Base-by-base conservation (phyloP, 192 early-diverging fungal genomes). In the Coemansia pectinata region DNA sequence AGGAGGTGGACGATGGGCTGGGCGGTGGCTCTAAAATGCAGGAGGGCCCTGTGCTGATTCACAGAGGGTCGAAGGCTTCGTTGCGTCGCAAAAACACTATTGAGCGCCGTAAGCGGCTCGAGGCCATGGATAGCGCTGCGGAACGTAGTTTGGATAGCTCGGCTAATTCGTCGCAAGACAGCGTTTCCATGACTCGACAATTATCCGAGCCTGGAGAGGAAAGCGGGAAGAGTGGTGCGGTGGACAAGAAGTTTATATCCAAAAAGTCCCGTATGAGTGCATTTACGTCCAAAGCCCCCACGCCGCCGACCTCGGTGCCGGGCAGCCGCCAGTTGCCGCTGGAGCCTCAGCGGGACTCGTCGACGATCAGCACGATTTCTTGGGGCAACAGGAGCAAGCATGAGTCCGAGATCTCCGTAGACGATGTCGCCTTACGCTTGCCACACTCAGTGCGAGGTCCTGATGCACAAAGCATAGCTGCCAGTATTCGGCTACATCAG, bases 31-130 rank as follows among this genome's bases (percentile, higher is more conserved):
- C 58, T 41, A 57, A 55, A 14, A 52, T 44, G 4, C 58, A 41
- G 27, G 19, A 59, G 9, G 69, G 81, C 0, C 81, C 81, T 1
- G 70, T 83, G 50, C 61, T 83, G 14, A 83, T 83, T 12, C 76
- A 70, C 60, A 83, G 72, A 70, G 73, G 76, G 6, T 83, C 81
- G 31, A 83, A 78, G 65, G 81, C 81, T 3, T 83, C 81, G 40
- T 21, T 78, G 34, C 76, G 81, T 5, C 76, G 81, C 63, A 83
- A 83, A 34, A 67, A 67, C 44, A 83, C 76, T 3, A 15, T 83
- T 0, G 81, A 83, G 70, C 76, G 76, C 2, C 79, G 67, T 12
- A 72, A 50, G 15, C 47, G 59, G 31, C 62, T 52, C 25, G 41
- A 52, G 25, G 62, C 38, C 15, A 34, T 4, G 27, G 17, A 42